Base-by-base conservation (phyloP, 345 rosid genomes). In the Combretum micranthum region DNA sequence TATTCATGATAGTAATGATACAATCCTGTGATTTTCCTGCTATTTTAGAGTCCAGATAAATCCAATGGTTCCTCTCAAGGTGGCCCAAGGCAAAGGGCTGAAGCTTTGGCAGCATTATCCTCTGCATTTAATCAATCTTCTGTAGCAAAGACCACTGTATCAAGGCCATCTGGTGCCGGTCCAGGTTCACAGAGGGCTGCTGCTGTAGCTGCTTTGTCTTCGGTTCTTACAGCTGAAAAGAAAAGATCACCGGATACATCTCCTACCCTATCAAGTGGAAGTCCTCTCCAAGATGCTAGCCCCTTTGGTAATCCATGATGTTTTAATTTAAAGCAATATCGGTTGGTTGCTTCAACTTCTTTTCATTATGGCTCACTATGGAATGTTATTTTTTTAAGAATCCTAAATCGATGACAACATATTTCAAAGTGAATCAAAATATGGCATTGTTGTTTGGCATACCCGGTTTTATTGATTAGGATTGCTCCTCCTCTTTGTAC, bases 141-240 rank as follows among this genome's bases (percentile, higher is more conserved):
- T 12, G 80, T 65, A 64, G 25, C 61, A 59, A 90, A 82, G 63
- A 52, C 67, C 39, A 66, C 88, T 23, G 15, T 79, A 51, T 42
- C 68, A 60, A 83, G 67, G 83, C 4, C 80, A 62, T 58, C 74
- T 55, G 61, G 73, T 53, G 9, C 55, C 13, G 67, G 79, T 56
- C 81, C 73, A 63, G 91, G 84, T 50, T 83, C 97, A 43, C 99
- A 93, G 74, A 85, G 92, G 77, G 90, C 95, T 49, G 97, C 99
- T 57, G 99, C 99, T 52, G 75, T 89, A 42, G 99, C 99, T 47
- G 99, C 97, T 64, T 92, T 93, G 65, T 93, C 97, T 13, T 72
- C 77, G 46, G 97, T 83, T 70, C 97, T 93, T 63, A 75, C 83
- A 44, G 95, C 92, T 47, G 99, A 93, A 68, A 77, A 77, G 77